Conservation (phyloP, 345 rosid species). For the Camelina laxa region DNA sequence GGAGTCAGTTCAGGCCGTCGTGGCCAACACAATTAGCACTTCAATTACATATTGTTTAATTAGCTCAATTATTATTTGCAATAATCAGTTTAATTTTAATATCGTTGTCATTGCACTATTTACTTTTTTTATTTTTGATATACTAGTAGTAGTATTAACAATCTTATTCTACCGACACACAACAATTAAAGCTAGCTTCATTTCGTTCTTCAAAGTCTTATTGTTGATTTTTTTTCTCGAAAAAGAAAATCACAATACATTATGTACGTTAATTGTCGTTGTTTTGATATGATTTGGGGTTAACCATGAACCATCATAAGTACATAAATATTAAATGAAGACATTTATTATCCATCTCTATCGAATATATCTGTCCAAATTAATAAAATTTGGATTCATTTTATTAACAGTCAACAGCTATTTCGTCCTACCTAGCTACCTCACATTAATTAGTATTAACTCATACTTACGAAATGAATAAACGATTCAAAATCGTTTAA, state of each 20-base stretch:
- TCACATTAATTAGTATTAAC: conserved; percentile 13
- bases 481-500: background rate
- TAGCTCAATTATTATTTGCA: background rate
- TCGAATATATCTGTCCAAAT: conserved; percentile 6
- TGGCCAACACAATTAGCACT: conserved; percentile 26
- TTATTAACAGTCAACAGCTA: conserved; percentile 3
- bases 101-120: background rate
- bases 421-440: conserved; percentile 3
- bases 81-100: background rate
- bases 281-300: background rate
- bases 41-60: background rate
- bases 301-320: background rate
- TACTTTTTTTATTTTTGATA: background rate
- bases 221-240: background rate
- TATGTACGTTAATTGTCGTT: background rate
- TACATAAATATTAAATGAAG: background rate
- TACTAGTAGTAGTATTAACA: background rate
- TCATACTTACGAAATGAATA: background rate
- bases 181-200: background rate
- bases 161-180: background rate
- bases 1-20: background rate
- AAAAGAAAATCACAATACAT: background rate
- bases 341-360: background rate
- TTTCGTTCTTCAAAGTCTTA: background rate
- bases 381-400: background rate